Conservation (phyloP, 1,284 basidiomycete species). For the Tilletiaria anomala region DNA sequence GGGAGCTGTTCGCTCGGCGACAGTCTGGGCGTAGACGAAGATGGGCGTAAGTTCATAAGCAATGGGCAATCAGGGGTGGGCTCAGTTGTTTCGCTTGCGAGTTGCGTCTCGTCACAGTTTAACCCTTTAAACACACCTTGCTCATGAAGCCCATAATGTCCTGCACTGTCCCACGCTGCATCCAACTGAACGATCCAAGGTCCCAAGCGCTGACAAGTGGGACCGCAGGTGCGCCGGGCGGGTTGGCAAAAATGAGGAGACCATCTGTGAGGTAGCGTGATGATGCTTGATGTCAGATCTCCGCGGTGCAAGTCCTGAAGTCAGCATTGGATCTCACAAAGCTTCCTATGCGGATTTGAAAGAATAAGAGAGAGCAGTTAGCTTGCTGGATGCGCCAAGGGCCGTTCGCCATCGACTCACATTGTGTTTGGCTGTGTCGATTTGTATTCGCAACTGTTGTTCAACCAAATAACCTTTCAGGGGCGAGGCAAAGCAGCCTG, state of each 20-base stretch:
- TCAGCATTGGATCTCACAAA: no score
- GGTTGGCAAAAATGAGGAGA: conserved; percentile 31
- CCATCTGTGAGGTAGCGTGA: conserved; percentile 5
- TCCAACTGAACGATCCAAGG: conserved; percentile 82
- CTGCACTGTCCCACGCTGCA: conserved; percentile 53
- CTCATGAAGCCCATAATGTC: conserved; percentile 40
- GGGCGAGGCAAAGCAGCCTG: no score
- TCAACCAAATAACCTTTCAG: no score
- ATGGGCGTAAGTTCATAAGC: conserved; percentile 41
- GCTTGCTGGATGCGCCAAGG: no score
- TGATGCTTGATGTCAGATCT: background rate
- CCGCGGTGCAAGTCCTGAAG: no score
- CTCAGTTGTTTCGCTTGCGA: background rate
- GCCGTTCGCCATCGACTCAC: no score
- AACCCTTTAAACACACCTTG: conserved; percentile 17
- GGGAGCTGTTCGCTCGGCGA: conserved; percentile 67
- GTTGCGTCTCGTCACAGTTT: background rate
- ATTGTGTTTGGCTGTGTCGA: no score
- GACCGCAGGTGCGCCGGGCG: conserved; percentile 43
- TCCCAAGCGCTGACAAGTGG: conserved; percentile 61
- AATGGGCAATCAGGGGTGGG: background rate
- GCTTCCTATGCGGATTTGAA: no score
- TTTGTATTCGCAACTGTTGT: no score
- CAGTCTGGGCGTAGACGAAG: conserved; percentile 69
- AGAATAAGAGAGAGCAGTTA: no score